Conservation (phyloP, 345 rosid species). For the Salix exigua region DNA sequence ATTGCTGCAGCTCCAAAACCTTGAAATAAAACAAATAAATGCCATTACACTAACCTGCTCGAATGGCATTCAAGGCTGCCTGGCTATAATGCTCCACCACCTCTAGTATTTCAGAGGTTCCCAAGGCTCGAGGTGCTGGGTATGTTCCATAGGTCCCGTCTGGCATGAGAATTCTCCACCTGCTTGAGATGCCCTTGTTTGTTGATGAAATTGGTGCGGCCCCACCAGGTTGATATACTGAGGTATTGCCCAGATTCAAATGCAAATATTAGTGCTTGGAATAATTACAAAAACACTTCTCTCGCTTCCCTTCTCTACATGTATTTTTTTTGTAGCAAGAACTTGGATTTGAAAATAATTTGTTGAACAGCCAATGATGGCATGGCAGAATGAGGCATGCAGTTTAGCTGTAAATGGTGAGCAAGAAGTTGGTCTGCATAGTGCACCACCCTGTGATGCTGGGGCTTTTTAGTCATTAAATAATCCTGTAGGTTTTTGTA, state of each 20-base stretch:
- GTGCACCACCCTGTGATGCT: too few species aligned
- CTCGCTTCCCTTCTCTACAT: too few species aligned
- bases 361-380: too few species aligned
- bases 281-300: too few species aligned
- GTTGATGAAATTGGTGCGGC: conserved; percentile 76
- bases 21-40: not conserved
- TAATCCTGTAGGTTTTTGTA: too few species aligned
- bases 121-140: conserved; percentile 45
- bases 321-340: too few species aligned
- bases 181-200: conserved; percentile 45
- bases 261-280: not conserved
- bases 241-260: conserved; percentile 4
- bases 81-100: conserved; percentile 54
- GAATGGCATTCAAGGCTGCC: conserved; percentile 63
- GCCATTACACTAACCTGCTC: conserved; percentile 50
- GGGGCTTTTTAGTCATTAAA: too few species aligned
- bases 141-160: conserved; percentile 50
- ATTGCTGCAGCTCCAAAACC: not conserved
- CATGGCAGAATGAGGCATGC: too few species aligned
- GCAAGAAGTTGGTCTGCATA: too few species aligned
- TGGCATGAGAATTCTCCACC: conserved; percentile 67
- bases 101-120: conserved; percentile 44
- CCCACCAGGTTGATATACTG: conserved; percentile 75
- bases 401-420: too few species aligned
- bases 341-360: too few species aligned